Evolutionary conservation across 306 rosid genomes (phyloP).

Genomic region (Trifolium fragiferum): DNA sequence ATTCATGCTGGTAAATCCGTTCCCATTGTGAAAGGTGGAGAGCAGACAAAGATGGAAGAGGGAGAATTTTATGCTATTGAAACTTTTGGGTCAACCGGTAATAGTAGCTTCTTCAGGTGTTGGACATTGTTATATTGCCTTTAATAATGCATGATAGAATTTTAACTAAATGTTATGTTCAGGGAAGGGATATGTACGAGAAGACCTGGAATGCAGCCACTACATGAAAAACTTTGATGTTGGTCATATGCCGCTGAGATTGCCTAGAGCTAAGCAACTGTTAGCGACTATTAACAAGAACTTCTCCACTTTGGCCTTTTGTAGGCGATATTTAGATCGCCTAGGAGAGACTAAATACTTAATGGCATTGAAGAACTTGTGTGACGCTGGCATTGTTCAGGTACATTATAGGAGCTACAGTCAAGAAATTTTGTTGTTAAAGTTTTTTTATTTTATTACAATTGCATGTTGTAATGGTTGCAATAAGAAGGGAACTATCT

Average conservation of each 20-base stretch:
- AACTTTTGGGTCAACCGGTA: slow-evolving; percentile 96
- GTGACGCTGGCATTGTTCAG: slow-evolving; percentile 89
- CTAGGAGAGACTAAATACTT: slow-evolving; percentile 94
- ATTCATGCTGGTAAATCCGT: slow-evolving; percentile 96
- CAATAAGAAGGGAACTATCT: slow-evolving; percentile 1
- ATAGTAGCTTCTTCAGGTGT: slow-evolving; percentile 35
- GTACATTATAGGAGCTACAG: slow-evolving; percentile 49
- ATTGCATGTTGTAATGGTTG: slow-evolving; percentile 16
- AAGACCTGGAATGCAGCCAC: slow-evolving; percentile 98
- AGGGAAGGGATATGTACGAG: slow-evolving; percentile 96
- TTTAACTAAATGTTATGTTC: slow-evolving; percentile 40
- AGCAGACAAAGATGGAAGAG: slow-evolving; percentile 99
- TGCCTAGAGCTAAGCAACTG: slow-evolving; percentile 93
- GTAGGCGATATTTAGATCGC: slow-evolving; percentile 91
- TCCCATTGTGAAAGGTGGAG: slow-evolving; percentile 98
- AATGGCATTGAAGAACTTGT: slow-evolving; percentile 90
- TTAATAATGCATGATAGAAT: slow-evolving; percentile 28
- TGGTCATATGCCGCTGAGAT: slow-evolving; percentile 89
- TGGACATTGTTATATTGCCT: slow-evolving; percentile 11
- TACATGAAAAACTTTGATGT: slow-evolving; percentile 93
- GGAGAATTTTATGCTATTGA: slow-evolving; percentile 97
- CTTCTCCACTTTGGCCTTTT: slow-evolving; percentile 95
- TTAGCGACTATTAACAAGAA: slow-evolving; percentile 85
- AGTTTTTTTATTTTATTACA: not conserved
- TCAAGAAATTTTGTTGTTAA: not conserved